Evolutionary conservation across 2,329 filamentous ascomycete genomes (phyloP), one percentile per base, ranked within the genome.

Genomic region (Teratosphaeriaceae sp.): DNA sequence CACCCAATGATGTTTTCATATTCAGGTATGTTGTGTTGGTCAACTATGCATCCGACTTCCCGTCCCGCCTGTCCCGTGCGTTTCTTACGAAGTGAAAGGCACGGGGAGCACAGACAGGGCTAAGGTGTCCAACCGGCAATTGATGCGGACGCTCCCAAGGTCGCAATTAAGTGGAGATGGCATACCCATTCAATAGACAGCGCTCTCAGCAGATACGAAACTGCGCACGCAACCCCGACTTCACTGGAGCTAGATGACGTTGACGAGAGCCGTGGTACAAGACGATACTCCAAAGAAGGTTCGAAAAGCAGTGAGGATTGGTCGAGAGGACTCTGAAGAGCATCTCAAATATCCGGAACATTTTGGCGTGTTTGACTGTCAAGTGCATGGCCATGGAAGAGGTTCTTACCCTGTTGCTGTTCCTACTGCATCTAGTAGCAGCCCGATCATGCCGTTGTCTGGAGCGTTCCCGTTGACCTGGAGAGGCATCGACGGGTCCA

Each of bases 101-200:
- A n/a, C n/a, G n/a, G n/a, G n/a, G n/a, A n/a, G n/a, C n/a, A n/a
- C n/a, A n/a, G n/a, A n/a, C n/a, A n/a, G n/a, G n/a, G n/a, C 24
- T 27, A 27, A 27, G 24, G 24, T 27, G 8, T 27, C 24, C 24
- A 27, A 27, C 8, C 24, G 24, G 24, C 24, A n/a, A n/a, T 27
- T 27, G 24, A 27, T 27, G 24, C 24, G 24, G 24, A 27, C 24
- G 24, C n/a, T 27, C 24, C 24, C 24, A 27, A 27, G 24, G 24
- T 27, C 24, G 24, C 8, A 27, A 27, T 27, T n/a, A 27, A 27
- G 8, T 27, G 24, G 24, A 27, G 24, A 27, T 8, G 24, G 24
- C n/a, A 27, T 27, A 27, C n/a, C 24, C 24, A 56, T 89, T 65
- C 0, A 71, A 76, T 26, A 21, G 18, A 24, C 22, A 4, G 8